These are phyloP conservation scores for Actinomortierella ambigua DNA, from an alignment of 371 early-diverging fungal genomes.

Conservation along the genomic window DNA sequence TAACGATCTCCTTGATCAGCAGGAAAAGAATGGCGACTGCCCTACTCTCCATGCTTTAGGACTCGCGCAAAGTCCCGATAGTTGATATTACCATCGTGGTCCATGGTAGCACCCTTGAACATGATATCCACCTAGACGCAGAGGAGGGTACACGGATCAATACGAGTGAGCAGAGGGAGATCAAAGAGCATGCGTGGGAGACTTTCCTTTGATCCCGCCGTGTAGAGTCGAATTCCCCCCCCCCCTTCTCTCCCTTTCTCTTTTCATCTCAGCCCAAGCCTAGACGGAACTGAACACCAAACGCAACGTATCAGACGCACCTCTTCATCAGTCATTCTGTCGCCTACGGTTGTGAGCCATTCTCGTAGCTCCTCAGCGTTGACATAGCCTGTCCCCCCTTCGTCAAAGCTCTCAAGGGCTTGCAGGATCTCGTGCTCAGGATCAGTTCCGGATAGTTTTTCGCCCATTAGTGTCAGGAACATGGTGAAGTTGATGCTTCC, in stretches of 20 bases:
- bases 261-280: constrained; percentile 1
- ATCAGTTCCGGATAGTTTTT: constrained; percentile 88
- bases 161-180: not conserved
- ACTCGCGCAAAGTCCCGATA: constrained; percentile 92
- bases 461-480: constrained; percentile 95
- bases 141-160: constrained; percentile 5
- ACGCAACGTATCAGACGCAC: constrained; percentile 53
- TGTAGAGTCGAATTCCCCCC: not conserved
- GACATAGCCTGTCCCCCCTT: constrained; percentile 78
- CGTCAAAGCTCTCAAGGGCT: constrained; percentile 92
- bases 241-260: not conserved
- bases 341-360: constrained; percentile 89
- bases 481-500: constrained; percentile 92
- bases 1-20: no score
- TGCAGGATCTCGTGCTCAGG: constrained; percentile 85
- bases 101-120: constrained; percentile 90
- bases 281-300: no score
- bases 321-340: constrained; percentile 90
- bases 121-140: constrained; percentile 81
- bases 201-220: not conserved
- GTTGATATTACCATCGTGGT: constrained; percentile 81
- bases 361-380: constrained; percentile 82
- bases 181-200: not conserved
- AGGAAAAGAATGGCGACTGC: not conserved
- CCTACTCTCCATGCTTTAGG: constrained; percentile 91